Base-by-base conservation (phyloP, 2,329 filamentous ascomycete species). In the Aspergillus pseudoterreus region DNA sequence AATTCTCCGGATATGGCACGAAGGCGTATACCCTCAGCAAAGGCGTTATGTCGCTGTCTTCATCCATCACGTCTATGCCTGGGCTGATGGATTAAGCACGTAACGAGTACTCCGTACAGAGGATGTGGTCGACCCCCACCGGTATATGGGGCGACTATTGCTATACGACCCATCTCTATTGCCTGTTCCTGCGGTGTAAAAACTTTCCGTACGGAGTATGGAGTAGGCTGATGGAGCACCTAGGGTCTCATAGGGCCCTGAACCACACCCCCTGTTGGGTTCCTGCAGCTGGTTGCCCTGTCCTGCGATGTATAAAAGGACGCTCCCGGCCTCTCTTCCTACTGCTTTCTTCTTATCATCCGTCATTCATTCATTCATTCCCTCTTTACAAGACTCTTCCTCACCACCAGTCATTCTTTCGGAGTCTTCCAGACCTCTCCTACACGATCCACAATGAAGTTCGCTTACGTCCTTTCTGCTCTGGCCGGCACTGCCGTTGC, bases 401-500 rank as follows among this genome's bases (percentile, higher is more conserved):
- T 45, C 52, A 46, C 41, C 24, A 41, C 27, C 43, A 49, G 42
- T 47, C 54, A 24, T 33, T 57, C 47, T 46, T 54, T 57, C n/a
- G 15, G 19, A 22, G 51, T 41, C 45, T 51, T 47, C 19, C 39
- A 42, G 14, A 15, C 11, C 52, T 53, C 44, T 30, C 15, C 32
- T 22, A 39, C 41, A 57, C 33, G 14, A 49, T 42, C 54, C 58
- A 63, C n/a, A 48, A 63, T 64, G 62, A 64, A 63, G 60, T 52
- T 60, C 44, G 49, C 61, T 38, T 56, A 63, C 45, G 45, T 63
- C 46, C 9, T 64, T 36, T 58, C 60, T 52, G 60, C 60, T 48
- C 48, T 64, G 51, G 62, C 63, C 42, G 43, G 54, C 49, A 60
- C 64, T 49, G 62, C 63, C 50, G 61, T 62, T 42, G 47, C 59